Evolutionary conservation across 768 basidiomycete genomes (phyloP).

Genomic region (Mrakia blollopis): DNA sequence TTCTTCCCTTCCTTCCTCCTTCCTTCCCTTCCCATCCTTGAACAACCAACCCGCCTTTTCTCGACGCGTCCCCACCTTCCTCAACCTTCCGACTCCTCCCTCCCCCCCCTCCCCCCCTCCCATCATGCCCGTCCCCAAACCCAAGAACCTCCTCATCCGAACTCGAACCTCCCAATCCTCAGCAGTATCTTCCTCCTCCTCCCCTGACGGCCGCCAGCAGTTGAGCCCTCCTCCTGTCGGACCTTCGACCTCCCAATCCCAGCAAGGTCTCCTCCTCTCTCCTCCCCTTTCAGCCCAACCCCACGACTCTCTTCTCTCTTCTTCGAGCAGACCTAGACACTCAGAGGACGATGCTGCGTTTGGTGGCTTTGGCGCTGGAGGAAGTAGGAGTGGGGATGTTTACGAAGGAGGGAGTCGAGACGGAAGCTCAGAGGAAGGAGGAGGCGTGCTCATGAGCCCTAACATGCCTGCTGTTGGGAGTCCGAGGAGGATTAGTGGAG

Average conservation of each 20-base stretch:
- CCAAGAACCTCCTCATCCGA: background rate
- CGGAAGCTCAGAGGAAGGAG: background rate
- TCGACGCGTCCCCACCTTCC: too few species aligned
- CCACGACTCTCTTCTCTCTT: background rate
- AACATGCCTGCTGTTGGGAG: background rate
- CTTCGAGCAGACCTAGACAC: background rate
- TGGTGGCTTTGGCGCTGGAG: background rate
- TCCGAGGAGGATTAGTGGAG: background rate
- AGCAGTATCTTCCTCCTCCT: background rate
- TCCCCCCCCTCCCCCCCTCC: background rate
- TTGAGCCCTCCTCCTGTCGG: background rate
- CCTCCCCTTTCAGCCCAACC: background rate
- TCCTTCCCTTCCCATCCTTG: too few species aligned
- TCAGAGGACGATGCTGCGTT: background rate
- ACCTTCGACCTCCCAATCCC: background rate
- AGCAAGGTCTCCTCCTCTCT: background rate
- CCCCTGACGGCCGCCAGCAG: too few species aligned
- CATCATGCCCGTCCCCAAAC: background rate
- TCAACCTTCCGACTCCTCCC: too few species aligned
- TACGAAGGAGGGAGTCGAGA: background rate
- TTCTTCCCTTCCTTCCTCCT: background rate
- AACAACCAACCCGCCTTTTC: too few species aligned
- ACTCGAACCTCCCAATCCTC: background rate
- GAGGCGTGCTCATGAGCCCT: background rate
- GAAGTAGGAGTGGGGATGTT: background rate